phyloP scores from a whole-genome alignment of 2,329 filamentous ascomycete species.

The Xylaria sp. region DNA sequence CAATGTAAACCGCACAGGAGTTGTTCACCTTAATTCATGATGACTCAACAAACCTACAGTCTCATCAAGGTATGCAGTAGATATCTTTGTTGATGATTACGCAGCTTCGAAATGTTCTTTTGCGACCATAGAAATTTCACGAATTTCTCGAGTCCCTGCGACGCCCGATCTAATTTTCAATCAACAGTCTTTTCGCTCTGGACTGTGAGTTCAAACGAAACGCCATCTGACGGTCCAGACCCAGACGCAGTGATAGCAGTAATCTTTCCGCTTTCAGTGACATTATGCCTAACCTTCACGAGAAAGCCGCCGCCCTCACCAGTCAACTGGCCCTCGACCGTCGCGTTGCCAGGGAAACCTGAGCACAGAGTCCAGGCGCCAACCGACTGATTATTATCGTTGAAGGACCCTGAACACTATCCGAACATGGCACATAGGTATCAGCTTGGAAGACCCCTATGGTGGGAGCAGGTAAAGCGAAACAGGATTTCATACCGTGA shows the following conservation, averaged over 20 bases:
- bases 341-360: conserved; percentile 6
- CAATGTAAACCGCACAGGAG: no score
- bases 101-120: not conserved
- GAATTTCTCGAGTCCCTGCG: no score
- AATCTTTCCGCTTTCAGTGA: conserved; percentile 18
- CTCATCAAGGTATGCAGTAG: not conserved
- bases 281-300: conserved; percentile 16
- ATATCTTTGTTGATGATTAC: not conserved
- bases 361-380: conserved; percentile 21
- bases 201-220: conserved; percentile 5
- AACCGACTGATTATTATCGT: not conserved
- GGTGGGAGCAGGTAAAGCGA: not conserved
- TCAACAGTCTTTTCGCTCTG: conserved; percentile 9
- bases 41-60: not conserved
- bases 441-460: not conserved
- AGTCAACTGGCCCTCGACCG: conserved; percentile 16
- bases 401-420: conserved; percentile 15
- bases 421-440: not conserved
- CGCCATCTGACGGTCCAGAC: not conserved
- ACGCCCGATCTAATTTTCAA: conserved; percentile 2
- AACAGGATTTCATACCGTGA: conserved; percentile 9
- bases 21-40: no score
- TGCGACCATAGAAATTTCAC: not conserved
- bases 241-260: conserved; percentile 14
- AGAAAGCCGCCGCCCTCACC: conserved; percentile 1